These are phyloP conservation scores for Acacia concinna DNA, from an alignment of 331 rosid genomes.

Conservation along the genomic window DNA sequence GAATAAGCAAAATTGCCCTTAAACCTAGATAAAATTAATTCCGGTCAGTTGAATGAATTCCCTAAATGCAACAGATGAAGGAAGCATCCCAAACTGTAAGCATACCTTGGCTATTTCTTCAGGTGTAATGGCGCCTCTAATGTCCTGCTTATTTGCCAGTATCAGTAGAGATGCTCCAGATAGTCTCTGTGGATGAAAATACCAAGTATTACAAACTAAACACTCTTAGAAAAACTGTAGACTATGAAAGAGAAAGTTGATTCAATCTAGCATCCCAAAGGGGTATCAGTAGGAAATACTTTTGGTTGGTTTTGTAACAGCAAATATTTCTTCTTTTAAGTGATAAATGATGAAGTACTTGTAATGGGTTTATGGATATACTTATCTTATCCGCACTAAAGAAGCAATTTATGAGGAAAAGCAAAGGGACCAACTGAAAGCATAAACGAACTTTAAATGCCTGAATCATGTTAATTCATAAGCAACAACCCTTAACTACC, in stretches of 20 bases:
- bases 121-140: constrained; percentile 73
- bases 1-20: no score
- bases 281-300: background rate
- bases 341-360: constrained; percentile 6
- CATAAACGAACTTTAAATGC: background rate
- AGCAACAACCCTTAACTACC: background rate
- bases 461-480: constrained; percentile 6
- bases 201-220: background rate
- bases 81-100: background rate
- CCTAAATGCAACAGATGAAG: background rate
- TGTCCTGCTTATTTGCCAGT: constrained; percentile 89
- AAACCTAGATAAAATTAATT: background rate
- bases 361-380: background rate
- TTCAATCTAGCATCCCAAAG: constrained; percentile 3
- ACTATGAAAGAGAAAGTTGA: background rate
- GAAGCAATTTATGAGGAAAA: background rate
- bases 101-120: constrained; percentile 72
- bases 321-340: background rate
- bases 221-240: background rate
- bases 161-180: constrained; percentile 82
- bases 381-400: background rate
- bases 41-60: background rate
- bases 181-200: constrained; percentile 49
- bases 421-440: background rate
- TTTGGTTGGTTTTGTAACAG: background rate